Conservation (phyloP, 495 filamentous ascomycete species). For the Podospora anserina region DNA sequence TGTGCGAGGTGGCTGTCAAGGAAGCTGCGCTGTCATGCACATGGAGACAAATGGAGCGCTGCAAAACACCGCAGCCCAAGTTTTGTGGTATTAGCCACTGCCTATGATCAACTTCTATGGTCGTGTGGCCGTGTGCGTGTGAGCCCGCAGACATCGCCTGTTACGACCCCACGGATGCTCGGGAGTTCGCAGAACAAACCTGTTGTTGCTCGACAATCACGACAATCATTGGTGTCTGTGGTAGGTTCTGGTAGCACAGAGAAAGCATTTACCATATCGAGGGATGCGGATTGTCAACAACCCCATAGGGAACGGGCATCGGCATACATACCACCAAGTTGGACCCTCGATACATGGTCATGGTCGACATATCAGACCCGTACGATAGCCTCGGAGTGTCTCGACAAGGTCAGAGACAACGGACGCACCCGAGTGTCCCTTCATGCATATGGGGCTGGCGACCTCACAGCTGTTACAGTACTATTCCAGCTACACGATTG, state of each 20-base stretch:
- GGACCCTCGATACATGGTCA: not conserved
- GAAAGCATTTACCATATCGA: not conserved
- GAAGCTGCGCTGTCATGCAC: not conserved
- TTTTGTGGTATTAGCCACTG: too few species aligned
- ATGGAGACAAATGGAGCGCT: not conserved
- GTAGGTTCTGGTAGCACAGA: not conserved
- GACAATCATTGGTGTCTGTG: not conserved
- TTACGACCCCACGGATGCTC: not conserved
- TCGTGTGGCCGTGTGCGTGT: not conserved
- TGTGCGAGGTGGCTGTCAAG: not conserved
- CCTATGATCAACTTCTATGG: not conserved
- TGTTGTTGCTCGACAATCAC: not conserved
- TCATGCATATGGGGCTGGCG: not conserved
- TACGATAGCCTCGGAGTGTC: not conserved
- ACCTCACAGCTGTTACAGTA: not conserved
- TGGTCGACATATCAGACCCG: not conserved
- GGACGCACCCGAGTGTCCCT: constrained; percentile 6
- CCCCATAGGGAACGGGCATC: not conserved
- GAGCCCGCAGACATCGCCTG: not conserved
- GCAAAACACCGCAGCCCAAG: not conserved
- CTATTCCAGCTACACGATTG: not conserved
- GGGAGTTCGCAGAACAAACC: not conserved
- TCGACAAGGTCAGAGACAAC: constrained; percentile 8
- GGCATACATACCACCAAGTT: not conserved
- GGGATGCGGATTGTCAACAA: not conserved